A percentile compares a stretch with the other conserved stretches of the same genome.
Conservation (phyloP, 106 monocot species). For the Platanthera guangdongensis region DNA sequence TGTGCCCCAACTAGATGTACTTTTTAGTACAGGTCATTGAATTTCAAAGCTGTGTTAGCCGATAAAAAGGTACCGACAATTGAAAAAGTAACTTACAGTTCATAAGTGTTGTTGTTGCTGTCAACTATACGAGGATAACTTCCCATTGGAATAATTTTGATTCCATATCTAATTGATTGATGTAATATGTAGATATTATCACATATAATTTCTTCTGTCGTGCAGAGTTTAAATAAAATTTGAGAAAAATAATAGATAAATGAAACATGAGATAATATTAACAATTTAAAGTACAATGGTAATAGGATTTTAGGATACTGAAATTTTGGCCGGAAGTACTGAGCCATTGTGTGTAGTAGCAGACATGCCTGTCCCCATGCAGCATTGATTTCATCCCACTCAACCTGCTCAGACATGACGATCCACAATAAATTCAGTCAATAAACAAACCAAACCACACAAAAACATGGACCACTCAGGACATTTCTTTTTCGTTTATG, state of each 20-base stretch:
- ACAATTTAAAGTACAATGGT: not conserved
- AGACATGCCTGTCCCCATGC: constrained; percentile 97
- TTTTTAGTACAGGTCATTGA: not conserved
- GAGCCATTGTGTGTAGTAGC: constrained; percentile 90
- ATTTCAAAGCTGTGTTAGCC: not conserved
- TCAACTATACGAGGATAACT: constrained; percentile 91
- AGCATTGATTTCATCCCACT: constrained; percentile 99
- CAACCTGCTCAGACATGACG: constrained; percentile 45
- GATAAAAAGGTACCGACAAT: not conserved
- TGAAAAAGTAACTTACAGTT: constrained; percentile 51
- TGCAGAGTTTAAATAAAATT: not conserved
- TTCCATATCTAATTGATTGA: constrained; percentile 59
- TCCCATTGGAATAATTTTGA: constrained; percentile 96
- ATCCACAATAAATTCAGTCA: constrained; percentile 8
- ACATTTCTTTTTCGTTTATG: not conserved
- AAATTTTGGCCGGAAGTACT: constrained; percentile 82
- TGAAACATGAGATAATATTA: not conserved
- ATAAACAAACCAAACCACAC: not conserved
- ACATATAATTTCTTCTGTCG: not conserved
- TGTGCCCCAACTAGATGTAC: not conserved
- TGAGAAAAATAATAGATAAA: not conserved
- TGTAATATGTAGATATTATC: not conserved
- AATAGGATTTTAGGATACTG: constrained; percentile 52
- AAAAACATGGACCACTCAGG: not conserved
- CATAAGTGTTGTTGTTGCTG: constrained; percentile 66